phyloP scores from a whole-genome alignment of 805 yeast genomes.

The Candida nitratophila region DNA sequence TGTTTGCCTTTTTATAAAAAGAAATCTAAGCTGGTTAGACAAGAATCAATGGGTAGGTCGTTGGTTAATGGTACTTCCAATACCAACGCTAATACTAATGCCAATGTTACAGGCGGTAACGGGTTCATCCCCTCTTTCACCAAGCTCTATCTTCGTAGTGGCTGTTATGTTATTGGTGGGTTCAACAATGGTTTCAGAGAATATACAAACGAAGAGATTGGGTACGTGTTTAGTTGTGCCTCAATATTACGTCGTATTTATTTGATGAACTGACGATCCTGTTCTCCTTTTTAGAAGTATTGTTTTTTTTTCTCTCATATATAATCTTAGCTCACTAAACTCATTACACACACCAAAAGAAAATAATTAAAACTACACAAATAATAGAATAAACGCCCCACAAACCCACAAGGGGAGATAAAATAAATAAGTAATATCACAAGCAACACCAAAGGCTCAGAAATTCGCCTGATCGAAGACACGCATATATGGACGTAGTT shows the following conservation, averaged over 20 bases:
- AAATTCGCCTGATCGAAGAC: neutral
- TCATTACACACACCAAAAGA: neutral
- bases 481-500: slow-evolving; percentile 10
- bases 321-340: neutral
- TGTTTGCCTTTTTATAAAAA: slow-evolving; percentile 46
- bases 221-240: slow-evolving; percentile 39
- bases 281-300: neutral
- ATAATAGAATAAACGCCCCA: too few relatives aligned
- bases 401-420: too few relatives aligned
- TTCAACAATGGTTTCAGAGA: slow-evolving; percentile 29
- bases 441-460: neutral
- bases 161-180: slow-evolving; percentile 45
- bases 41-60: slow-evolving; percentile 9
- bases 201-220: slow-evolving; percentile 31
- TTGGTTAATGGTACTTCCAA: neutral
- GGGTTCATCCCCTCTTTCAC: slow-evolving; percentile 11
- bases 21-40: slow-evolving; percentile 36
- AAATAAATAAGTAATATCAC: neutral
- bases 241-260: slow-evolving; percentile 42
- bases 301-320: neutral
- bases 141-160: slow-evolving; percentile 41
- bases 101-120: too few relatives aligned
- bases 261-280: slow-evolving; percentile 18
- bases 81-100: too few relatives aligned
- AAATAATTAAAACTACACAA: too few relatives aligned